Evolutionary conservation across 176 grass and related monocot species (phyloP), one percentile per base, ranked within the genome.

Genomic region (Oryza glumipatula): DNA sequence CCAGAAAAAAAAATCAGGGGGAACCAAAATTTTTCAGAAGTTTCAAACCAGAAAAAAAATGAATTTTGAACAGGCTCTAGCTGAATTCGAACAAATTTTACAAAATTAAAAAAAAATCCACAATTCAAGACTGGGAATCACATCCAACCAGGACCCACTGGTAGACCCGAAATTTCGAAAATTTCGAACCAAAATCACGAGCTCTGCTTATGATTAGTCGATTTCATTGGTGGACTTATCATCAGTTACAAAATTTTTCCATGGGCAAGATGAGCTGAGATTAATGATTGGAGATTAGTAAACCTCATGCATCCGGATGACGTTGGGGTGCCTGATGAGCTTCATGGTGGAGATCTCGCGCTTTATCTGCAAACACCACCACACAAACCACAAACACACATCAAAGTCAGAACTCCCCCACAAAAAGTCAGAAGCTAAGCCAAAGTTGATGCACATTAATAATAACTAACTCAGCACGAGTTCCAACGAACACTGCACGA

Each of bases 341-440:
- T 99, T 99, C 97, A 99, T 99, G 16, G 97, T 99, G 30, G 97
- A 92, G 65, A 99, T 99, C 88, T 99, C 94, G 23, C 97, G 92
- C 84, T 96, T 99, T 87, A 99, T 99, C 97, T 99, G 86, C 38
- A 63, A 63, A 48, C 35, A 88, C 33, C 80, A 81, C 54, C 54
- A 58, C n/a, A 58, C 54, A 56, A 3, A 36, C 36, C 36, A 38
- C 36, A 38, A 21, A 56, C 3, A 17, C 54, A 22, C 38, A 68
- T 77, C 68, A 75, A n/a, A 85, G 64, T 64, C 46, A 60, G 49
- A 67, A 43, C 9, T 32, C 30, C 39, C 17, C 17, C 28, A 14
- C 35, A 3, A 30, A 70, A 70, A 67, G 72, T 21, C 33, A 89
- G 15, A 71, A 56, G 75, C 52, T 56, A 56, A 56, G 16, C 23